These are phyloP conservation scores for Sporobolomyces roseus DNA, from an alignment of 768 basidiomycete genomes.

Conservation along the genomic window DNA sequence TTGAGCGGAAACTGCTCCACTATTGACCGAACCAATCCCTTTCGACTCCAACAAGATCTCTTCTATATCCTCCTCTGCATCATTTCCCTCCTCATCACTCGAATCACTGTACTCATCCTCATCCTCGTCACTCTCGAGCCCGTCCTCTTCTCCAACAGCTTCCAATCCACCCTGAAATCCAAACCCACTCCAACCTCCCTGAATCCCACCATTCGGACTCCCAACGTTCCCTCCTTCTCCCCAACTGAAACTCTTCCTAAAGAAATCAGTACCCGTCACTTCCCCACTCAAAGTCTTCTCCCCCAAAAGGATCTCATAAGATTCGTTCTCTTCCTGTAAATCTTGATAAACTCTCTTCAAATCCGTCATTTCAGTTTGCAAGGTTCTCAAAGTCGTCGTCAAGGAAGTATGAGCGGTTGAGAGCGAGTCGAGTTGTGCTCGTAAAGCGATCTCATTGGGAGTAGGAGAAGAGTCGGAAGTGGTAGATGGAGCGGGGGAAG, in stretches of 20 bases:
- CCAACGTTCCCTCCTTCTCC: conserved; percentile 3
- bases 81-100: background rate
- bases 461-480: conserved; percentile 13
- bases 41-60: conserved; percentile 32
- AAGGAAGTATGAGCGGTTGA: conserved; percentile 79
- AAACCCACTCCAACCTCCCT: conserved; percentile 2
- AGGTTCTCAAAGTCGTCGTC: conserved; percentile 74
- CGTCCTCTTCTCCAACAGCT: conserved; percentile 24
- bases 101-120: background rate
- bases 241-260: conserved; percentile 34
- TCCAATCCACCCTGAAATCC: conserved; percentile 23
- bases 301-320: conserved; percentile 86
- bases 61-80: conserved; percentile 24
- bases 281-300: conserved; percentile 88
- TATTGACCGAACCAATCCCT: conserved; percentile 23
- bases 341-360: conserved; percentile 81
- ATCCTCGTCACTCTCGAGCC: background rate
- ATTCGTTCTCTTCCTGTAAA: conserved; percentile 81
- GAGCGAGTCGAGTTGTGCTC: conserved; percentile 76
- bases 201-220: background rate
- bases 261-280: conserved; percentile 21
- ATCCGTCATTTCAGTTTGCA: conserved; percentile 79
- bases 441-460: conserved; percentile 82
- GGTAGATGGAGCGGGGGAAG: conserved; percentile 16
- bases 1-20: conserved; percentile 39